A percentile compares a stretch with the other conserved stretches of the same genome.
phyloP scores from a whole-genome alignment of 352 stramenopile genomes.

The Phytopythium chamaehyphon region DNA sequence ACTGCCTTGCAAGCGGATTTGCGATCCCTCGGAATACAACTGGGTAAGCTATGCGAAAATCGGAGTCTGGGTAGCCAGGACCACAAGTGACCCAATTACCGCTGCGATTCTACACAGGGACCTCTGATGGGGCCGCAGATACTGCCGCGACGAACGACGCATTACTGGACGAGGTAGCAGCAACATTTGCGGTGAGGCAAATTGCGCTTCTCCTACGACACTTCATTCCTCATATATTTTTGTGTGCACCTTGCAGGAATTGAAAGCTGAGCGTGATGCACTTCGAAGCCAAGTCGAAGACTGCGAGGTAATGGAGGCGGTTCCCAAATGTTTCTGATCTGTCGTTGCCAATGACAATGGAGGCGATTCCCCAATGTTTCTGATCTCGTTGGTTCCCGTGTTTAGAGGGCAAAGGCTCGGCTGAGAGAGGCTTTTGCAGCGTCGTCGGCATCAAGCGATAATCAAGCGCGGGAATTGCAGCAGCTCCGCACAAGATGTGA shows the following conservation, averaged over 20 bases:
- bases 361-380: no score
- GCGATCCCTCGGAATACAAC: slow-evolving; percentile 33
- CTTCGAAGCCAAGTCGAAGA: slow-evolving; percentile 51
- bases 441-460: slow-evolving; percentile 38
- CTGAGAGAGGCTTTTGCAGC: slow-evolving; percentile 52
- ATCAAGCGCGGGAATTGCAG: slow-evolving; percentile 38
- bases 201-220: no score
- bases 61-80: neutral
- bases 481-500: slow-evolving; percentile 27
- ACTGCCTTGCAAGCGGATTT: slow-evolving; percentile 32
- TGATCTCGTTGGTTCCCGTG: neutral
- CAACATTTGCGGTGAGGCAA: neutral
- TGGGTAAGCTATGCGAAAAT: slow-evolving; percentile 16
- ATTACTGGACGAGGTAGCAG: neutral
- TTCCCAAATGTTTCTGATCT: no score
- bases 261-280: slow-evolving; percentile 26
- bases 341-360: no score
- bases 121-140: neutral
- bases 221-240: no score
- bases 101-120: neutral
- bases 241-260: slow-evolving; percentile 12
- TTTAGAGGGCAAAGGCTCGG: slow-evolving; percentile 39
- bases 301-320: slow-evolving; percentile 44
- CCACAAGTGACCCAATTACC: neutral
- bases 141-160: neutral